Percentiles rank a stretch among this genome's conserved stretches.
Evolutionary conservation across 2,329 filamentous ascomycete genomes (phyloP).

Genomic region (Trichoderma koningiopsis): DNA sequence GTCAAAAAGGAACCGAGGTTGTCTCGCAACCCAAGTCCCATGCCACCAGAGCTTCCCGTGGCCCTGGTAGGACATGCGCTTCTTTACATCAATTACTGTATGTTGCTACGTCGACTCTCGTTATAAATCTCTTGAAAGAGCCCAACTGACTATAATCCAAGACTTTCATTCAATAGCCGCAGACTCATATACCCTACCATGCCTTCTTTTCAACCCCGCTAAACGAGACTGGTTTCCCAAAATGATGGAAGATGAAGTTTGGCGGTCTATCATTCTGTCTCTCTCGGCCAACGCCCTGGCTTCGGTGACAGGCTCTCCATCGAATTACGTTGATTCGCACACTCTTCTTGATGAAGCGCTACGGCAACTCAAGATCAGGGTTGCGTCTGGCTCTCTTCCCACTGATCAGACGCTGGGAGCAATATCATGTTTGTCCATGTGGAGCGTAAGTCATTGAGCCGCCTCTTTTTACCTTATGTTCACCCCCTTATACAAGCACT

Average conservation of each 20-base stretch:
- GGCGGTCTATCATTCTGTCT: constrained; percentile 19
- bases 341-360: constrained; percentile 12
- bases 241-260: constrained; percentile 15
- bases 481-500: not conserved
- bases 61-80: constrained; percentile 6
- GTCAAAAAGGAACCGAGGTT: not conserved
- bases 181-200: constrained; percentile 13
- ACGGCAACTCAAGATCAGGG: constrained; percentile 4
- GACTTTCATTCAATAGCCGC: constrained; percentile 18
- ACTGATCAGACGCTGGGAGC: constrained; percentile 17
- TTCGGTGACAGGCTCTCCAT: not conserved
- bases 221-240: constrained; percentile 21
- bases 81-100: constrained; percentile 21
- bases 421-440: constrained; percentile 9
- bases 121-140: no score
- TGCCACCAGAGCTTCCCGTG: not conserved
- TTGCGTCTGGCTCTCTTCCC: constrained; percentile 2
- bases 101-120: not conserved
- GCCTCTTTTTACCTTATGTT: not conserved
- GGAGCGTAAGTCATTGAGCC: not conserved
- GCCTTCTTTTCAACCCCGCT: constrained; percentile 14
- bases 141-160: not conserved
- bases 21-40: not conserved
- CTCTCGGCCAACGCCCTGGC: constrained; percentile 13
- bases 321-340: constrained; percentile 9